Conservation (phyloP, 2,329 filamentous ascomycete genomes). For the Talaromyces verruculosus region DNA sequence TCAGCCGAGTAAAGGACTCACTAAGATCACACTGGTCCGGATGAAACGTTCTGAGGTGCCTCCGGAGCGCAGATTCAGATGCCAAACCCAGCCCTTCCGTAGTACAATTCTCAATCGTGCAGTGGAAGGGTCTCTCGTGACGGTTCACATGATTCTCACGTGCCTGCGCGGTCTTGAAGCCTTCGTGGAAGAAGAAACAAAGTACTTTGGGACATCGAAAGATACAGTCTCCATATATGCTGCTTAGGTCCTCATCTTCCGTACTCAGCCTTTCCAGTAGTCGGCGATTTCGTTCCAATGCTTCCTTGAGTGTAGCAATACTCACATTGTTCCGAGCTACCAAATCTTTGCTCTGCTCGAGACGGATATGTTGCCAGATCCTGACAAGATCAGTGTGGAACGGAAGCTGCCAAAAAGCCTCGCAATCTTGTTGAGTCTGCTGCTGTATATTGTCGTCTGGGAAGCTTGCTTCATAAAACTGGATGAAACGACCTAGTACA, state of each 20-base stretch:
- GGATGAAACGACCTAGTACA: background rate
- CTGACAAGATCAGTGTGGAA: slow-evolving; percentile 1
- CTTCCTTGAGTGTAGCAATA: background rate
- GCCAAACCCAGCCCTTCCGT: background rate
- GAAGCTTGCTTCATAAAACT: background rate
- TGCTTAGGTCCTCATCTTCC: background rate
- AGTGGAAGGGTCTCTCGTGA: slow-evolving; percentile 6
- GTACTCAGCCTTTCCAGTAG: background rate
- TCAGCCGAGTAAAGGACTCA: background rate
- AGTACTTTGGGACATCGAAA: slow-evolving; percentile 11
- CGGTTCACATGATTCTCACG: slow-evolving; percentile 9
- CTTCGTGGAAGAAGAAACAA: slow-evolving; percentile 14
- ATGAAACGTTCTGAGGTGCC: slow-evolving; percentile 9
- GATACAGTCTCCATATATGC: slow-evolving; percentile 5
- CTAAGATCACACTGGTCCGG: slow-evolving; percentile 4
- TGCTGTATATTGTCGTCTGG: background rate
- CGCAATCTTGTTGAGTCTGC: background rate
- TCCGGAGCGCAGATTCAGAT: slow-evolving; percentile 1
- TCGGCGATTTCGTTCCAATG: slow-evolving; percentile 2
- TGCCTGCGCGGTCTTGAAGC: background rate
- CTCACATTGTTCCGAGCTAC: slow-evolving; percentile 9
- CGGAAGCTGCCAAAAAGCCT: background rate
- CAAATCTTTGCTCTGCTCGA: slow-evolving; percentile 6
- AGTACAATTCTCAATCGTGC: slow-evolving; percentile 2
- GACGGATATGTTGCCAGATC: slow-evolving; percentile 7